Conservation (phyloP, 768 basidiomycete species). For the Lentinula lateritia region DNA sequence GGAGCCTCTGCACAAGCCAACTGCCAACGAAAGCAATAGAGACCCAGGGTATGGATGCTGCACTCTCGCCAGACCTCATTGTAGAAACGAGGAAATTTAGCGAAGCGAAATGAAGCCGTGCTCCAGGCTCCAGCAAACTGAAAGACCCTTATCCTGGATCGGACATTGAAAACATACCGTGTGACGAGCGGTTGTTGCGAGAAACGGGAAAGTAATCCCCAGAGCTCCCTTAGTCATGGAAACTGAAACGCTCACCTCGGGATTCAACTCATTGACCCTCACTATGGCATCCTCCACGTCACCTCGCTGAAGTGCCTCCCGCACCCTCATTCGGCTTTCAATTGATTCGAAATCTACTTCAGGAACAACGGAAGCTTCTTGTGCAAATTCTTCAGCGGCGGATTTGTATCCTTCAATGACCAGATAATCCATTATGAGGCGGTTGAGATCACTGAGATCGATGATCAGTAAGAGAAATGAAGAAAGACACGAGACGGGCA, state of each 20-base stretch:
- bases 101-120: background rate
- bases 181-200: constrained; percentile 1
- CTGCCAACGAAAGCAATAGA: background rate
- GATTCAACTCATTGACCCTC: constrained; percentile 92
- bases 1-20: background rate
- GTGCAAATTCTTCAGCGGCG: constrained; percentile 91
- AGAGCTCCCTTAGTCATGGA: background rate
- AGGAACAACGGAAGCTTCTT: constrained; percentile 73
- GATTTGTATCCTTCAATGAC: constrained; percentile 97
- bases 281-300: constrained; percentile 94
- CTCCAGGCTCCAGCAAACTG: too few species aligned
- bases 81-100: background rate
- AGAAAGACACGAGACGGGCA: constrained; percentile 15
- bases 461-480: constrained; percentile 11
- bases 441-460: constrained; percentile 78
- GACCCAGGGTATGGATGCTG: background rate
- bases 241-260: constrained; percentile 68
- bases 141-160: background rate
- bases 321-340: constrained; percentile 90
- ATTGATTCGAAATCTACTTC: constrained; percentile 89
- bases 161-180: constrained; percentile 7
- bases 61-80: background rate
- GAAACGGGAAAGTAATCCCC: background rate
- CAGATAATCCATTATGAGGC: constrained; percentile 94
- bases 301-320: constrained; percentile 89